phyloP scores from a whole-genome alignment of 306 rosid species.

The Hylodesmum podocarpum region DNA sequence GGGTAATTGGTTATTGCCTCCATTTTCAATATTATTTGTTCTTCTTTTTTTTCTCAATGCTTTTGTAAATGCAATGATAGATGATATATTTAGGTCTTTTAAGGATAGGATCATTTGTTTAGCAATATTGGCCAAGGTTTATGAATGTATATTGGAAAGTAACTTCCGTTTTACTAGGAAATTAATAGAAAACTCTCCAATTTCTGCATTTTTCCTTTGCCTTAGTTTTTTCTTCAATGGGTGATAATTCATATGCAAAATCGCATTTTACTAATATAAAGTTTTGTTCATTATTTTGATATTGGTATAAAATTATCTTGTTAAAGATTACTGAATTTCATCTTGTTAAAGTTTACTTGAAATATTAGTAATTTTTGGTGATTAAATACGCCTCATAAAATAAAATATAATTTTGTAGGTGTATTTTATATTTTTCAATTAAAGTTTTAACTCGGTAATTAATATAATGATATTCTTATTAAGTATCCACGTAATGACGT shows the following conservation, averaged over 20 bases:
- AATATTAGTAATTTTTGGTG: too few species aligned
- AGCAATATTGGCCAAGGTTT: slow-evolving; percentile 35
- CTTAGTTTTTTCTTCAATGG: background rate
- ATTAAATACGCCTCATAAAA: too few species aligned
- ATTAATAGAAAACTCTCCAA: slow-evolving; percentile 33
- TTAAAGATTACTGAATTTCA: too few species aligned
- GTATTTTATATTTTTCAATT: too few species aligned
- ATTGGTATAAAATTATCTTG: too few species aligned
- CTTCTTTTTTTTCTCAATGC: background rate
- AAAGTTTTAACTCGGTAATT: too few species aligned
- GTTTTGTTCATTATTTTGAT: too few species aligned
- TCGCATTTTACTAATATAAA: too few species aligned
- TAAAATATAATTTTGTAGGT: too few species aligned
- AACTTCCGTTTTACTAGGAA: slow-evolving; percentile 35
- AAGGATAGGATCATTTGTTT: slow-evolving; percentile 42
- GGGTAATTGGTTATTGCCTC: slow-evolving; percentile 17
- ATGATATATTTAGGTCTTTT: slow-evolving; percentile 37
- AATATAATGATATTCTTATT: too few species aligned
- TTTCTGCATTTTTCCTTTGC: background rate
- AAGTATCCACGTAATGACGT: too few species aligned
- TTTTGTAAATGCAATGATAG: slow-evolving; percentile 71
- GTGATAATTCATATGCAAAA: background rate
- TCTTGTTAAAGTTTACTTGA: too few species aligned
- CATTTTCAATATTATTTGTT: slow-evolving; percentile 16
- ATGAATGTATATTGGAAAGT: slow-evolving; percentile 51